Percentiles rank a stretch among this genome's conserved stretches.
Conservation (phyloP, 306 rosid species). For the Fragaria nilgerrensis region DNA sequence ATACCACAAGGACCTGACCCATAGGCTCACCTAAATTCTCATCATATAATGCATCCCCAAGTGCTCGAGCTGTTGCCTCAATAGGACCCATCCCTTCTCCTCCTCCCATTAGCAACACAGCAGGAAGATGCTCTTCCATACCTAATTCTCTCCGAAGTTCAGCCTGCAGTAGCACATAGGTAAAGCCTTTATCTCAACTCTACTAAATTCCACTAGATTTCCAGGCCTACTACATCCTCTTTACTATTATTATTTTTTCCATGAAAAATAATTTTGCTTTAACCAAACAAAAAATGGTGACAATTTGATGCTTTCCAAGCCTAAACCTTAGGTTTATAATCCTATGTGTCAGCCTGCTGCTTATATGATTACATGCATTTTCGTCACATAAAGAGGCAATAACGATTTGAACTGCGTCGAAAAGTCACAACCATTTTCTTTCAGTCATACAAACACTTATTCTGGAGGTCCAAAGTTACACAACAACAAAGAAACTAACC, state of each 20-base stretch:
- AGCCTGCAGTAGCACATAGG: constrained; percentile 37
- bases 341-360: not conserved
- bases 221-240: not conserved
- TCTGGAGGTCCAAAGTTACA: constrained; percentile 10
- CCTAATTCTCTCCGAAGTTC: constrained; percentile 73
- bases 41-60: constrained; percentile 61
- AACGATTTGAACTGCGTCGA: not conserved
- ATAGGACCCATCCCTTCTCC: constrained; percentile 99
- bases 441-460: not conserved
- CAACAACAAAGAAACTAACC: constrained; percentile 42
- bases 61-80: constrained; percentile 95
- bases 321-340: not conserved
- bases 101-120: constrained; percentile 95
- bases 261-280: not conserved
- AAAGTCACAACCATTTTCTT: not conserved
- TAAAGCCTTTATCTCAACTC: not conserved
- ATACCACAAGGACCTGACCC: constrained; percentile 90
- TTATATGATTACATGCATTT: not conserved
- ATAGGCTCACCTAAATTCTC: constrained; percentile 61
- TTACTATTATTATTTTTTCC: not conserved
- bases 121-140: constrained; percentile 96
- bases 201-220: not conserved
- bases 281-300: not conserved
- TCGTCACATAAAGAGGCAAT: not conserved
- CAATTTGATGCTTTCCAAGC: not conserved